Evolutionary conservation across 2,329 filamentous ascomycete genomes (phyloP), one percentile per base, ranked within the genome.

Genomic region (Pseudocercospora fuligena): DNA sequence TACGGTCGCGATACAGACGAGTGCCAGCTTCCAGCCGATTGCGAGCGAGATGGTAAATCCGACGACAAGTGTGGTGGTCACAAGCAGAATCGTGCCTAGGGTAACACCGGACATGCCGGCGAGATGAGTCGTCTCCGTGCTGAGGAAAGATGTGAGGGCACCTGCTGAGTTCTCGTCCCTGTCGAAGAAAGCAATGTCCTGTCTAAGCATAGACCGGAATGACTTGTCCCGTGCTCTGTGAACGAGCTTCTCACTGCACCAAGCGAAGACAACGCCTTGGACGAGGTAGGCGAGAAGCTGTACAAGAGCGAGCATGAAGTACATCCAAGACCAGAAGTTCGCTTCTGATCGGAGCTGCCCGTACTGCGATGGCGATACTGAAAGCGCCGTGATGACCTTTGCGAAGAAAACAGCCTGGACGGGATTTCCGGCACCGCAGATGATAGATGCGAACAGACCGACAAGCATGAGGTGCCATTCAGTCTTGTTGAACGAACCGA

Each of bases 181-280:
- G 78, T 98, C 95, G 73, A 97, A 99, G 79, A 94, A 98, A 29
- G 89, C 84, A 66, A 98, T 94, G 69, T 98, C 95, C 79, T 98
- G 94, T 70, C 94, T 91, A 60, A 98, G 87, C 82, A 98, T 93
- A 25, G 90, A 86, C 33, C 94, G 87, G 83, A 99, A 97, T 6
- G 93, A 91, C 65, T 84, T 85, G 78, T 95, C 89, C 73, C 95
- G 88, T 1, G 94, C 92, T 21, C 93, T 89, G 76, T 92, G 92
- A 63, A 97, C 87, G 25, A 98, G 86, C 47, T 89, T 86, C 81
- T 97, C 92, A n/a, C 93, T 95, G 81, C 92, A 94, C 74, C 89
- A 89, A 19, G 93, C 94, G 73, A 98, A 94, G 1, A 89, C 83
- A 60, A 91, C 74, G 60, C 93, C 93, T 74, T 94, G 91, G 5